Evolutionary conservation across 78 protist genomes (phyloP).

Genomic region (Dictyostelium brefeldianum): DNA sequence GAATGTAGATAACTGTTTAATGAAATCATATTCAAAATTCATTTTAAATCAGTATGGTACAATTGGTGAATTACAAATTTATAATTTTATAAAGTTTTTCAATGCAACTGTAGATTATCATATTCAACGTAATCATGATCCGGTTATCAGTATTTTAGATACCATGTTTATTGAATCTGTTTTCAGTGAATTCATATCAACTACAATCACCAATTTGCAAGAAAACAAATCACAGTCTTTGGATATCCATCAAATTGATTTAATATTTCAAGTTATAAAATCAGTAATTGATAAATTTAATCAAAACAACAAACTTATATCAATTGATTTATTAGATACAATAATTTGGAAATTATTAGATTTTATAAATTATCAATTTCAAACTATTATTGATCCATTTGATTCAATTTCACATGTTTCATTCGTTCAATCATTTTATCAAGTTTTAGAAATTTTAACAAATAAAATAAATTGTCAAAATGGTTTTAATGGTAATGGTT

Average conservation of each 20-base stretch:
- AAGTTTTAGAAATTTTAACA: not conserved
- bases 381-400: not conserved
- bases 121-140: not conserved
- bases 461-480: no score
- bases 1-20: not conserved
- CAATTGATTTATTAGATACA: not conserved
- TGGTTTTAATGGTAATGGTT: not conserved
- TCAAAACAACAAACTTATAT: not conserved
- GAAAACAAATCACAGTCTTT: not conserved
- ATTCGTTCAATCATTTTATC: not conserved
- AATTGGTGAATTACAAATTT: not conserved
- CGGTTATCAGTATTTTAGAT: not conserved
- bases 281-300: not conserved
- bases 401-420: not conserved
- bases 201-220: not conserved
- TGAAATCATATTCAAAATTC: not conserved
- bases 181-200: not conserved
- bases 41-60: not conserved
- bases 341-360: not conserved
- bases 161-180: not conserved
- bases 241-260: not conserved
- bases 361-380: not conserved
- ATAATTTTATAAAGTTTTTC: not conserved
- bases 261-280: conserved; percentile 1
- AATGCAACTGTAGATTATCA: not conserved